These are phyloP conservation scores for Aspergillus sp. DNA, from an alignment of 2,329 filamentous ascomycete species.

Conservation along the genomic window DNA sequence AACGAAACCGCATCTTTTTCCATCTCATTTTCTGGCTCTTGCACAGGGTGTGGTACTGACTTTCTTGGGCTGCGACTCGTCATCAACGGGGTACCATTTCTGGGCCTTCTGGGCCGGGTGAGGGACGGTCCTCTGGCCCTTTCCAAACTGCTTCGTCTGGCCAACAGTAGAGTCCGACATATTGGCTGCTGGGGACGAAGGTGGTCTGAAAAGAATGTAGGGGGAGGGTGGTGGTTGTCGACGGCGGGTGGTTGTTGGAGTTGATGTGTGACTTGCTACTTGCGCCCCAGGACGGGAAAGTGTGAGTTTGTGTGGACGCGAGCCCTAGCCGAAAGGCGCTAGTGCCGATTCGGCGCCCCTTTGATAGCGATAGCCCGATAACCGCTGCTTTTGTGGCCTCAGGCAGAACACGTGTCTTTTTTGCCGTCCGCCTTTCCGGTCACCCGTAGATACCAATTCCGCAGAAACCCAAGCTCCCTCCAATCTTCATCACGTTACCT, in stretches of 20 bases:
- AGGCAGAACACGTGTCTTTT: background rate
- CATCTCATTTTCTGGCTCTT: slow-evolving; percentile 16
- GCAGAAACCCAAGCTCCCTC: slow-evolving; percentile 13
- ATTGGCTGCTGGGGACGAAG: slow-evolving; percentile 51
- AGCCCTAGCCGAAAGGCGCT: slow-evolving; percentile 47
- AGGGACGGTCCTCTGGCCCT: slow-evolving; percentile 85
- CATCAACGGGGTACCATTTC: slow-evolving; percentile 99
- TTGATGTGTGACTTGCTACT: slow-evolving; percentile 43
- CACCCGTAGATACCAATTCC: slow-evolving; percentile 5
- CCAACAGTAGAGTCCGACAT: slow-evolving; percentile 56
- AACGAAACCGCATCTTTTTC: slow-evolving; percentile 27
- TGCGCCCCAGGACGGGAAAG: slow-evolving; percentile 40
- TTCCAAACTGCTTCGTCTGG: slow-evolving; percentile 94
- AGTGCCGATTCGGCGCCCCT: slow-evolving; percentile 34
- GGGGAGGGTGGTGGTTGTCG: slow-evolving; percentile 44
- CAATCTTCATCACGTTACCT: slow-evolving; percentile 4
- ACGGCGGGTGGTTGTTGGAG: slow-evolving; percentile 45
- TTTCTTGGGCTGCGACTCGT: slow-evolving; percentile 87
- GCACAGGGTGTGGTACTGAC: slow-evolving; percentile 63
- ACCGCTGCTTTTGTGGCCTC: slow-evolving; percentile 16
- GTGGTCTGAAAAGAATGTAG: slow-evolving; percentile 36
- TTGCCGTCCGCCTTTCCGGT: background rate
- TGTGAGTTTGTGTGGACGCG: slow-evolving; percentile 47
- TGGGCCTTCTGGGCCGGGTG: slow-evolving; percentile 78
- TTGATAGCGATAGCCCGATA: slow-evolving; percentile 18